phyloP scores from a whole-genome alignment of 176 grass and related monocot genomes.

The Juncus effusus region DNA sequence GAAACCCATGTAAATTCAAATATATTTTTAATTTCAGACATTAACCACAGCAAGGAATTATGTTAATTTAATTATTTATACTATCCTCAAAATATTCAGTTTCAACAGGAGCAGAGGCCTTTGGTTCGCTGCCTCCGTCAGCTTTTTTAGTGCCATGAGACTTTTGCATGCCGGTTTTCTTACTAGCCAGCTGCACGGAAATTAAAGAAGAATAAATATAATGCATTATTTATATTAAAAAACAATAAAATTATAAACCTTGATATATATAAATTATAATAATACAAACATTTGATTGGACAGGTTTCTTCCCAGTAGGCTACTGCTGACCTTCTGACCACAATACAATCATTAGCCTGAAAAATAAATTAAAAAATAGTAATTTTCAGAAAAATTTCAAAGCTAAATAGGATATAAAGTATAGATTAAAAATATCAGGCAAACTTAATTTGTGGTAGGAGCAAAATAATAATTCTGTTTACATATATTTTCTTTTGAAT shows the following conservation, averaged over 20 bases:
- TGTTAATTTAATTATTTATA: conserved; percentile 15
- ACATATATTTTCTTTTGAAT: too few species aligned
- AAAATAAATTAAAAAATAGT: not conserved
- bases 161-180: conserved; percentile 71
- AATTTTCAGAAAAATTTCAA: too few species aligned
- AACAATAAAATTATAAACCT: conserved; percentile 4
- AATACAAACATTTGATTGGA: conserved; percentile 47
- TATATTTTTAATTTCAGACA: not conserved
- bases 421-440: too few species aligned
- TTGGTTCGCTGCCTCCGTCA: conserved; percentile 58
- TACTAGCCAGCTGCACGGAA: conserved; percentile 42
- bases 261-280: conserved; percentile 5
- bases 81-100: conserved; percentile 88
- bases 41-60: not conserved
- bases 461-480: too few species aligned
- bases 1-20: not conserved
- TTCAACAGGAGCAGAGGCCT: conserved; percentile 50
- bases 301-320: conserved; percentile 86
- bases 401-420: too few species aligned
- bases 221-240: not conserved
- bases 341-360: conserved; percentile 47
- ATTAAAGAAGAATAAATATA: conserved; percentile 18
- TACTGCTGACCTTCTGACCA: conserved; percentile 78
- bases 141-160: conserved; percentile 53
- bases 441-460: too few species aligned